Percentiles rank a stretch among this genome's conserved stretches.
These are phyloP conservation scores for Pharus latifolius DNA, from an alignment of 176 grass and related monocot genomes.

Conservation along the genomic window DNA sequence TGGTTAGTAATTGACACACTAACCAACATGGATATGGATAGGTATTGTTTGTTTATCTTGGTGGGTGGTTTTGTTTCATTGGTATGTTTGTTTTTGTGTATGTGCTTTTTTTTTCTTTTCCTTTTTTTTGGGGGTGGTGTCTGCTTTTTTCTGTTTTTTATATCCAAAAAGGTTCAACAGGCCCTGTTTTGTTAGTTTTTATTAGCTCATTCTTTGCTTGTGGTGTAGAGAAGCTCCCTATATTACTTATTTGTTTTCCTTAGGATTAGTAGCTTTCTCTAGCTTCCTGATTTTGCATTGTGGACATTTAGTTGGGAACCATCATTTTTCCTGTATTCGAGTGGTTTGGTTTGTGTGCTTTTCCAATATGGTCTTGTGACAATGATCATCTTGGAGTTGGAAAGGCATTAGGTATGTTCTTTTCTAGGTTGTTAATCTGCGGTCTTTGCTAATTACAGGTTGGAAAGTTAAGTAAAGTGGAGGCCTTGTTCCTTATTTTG, in stretches of 20 bases:
- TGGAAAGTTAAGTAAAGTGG: neutral
- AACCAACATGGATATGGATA: conserved; percentile 9
- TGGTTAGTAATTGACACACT: conserved; percentile 6
- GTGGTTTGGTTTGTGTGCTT: conserved; percentile 8
- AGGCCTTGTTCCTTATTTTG: conserved; percentile 6
- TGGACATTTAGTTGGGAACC: conserved; percentile 12
- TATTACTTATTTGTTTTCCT: conserved; percentile 12
- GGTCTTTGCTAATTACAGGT: conserved; percentile 30
- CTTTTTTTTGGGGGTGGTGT: conserved; percentile 8
- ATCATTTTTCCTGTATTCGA: conserved; percentile 6
- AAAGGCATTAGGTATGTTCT: conserved; percentile 10
- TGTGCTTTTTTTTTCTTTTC: too few relatives aligned
- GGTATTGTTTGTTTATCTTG: neutral
- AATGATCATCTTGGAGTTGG: neutral
- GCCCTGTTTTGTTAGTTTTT: neutral
- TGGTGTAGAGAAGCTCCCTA: neutral
- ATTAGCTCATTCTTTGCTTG: neutral
- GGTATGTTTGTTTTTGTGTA: conserved; percentile 27
- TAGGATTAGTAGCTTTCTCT: conserved; percentile 7
- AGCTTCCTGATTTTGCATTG: conserved; percentile 8
- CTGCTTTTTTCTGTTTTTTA: neutral
- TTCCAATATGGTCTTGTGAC: neutral
- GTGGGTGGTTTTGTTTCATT: conserved; percentile 14
- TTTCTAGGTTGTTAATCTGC: conserved; percentile 23
- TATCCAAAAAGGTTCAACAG: neutral